Conservation (phyloP, 495 filamentous ascomycete genomes). For the Penicillium dipodomyicola region DNA sequence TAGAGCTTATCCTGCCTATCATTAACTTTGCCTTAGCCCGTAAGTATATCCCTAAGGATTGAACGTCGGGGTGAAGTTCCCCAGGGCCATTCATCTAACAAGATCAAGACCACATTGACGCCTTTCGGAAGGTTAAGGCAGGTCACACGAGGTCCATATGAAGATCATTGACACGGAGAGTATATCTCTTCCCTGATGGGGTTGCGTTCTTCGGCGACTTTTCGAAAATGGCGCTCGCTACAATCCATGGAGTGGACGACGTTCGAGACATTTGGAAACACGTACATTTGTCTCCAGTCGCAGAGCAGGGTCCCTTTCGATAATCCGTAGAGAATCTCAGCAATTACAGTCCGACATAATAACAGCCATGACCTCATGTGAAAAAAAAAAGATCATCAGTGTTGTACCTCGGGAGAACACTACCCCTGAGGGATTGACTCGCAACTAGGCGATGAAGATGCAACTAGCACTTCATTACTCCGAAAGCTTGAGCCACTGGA, state of each 20-base stretch:
- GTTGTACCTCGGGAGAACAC: not conserved
- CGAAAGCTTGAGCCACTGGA: not conserved
- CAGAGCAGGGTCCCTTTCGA: not conserved
- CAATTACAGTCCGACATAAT: not conserved
- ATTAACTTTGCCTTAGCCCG: not conserved
- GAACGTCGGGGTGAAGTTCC: not conserved
- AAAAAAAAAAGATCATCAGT: not conserved
- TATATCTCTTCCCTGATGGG: slow-evolving; percentile 1
- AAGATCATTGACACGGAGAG: not conserved
- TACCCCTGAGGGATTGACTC: not conserved
- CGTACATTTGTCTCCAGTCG: not conserved
- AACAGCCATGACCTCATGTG: not conserved
- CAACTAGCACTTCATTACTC: not conserved
- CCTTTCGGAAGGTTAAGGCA: not conserved
- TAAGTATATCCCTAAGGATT: not conserved
- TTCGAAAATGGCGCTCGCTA: not conserved
- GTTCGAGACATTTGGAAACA: not conserved
- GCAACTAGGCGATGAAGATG: not conserved
- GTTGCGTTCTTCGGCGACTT: slow-evolving; percentile 8
- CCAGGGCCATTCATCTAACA: not conserved
- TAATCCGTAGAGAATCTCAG: not conserved
- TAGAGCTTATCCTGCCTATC: slow-evolving; percentile 1
- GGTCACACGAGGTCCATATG: slow-evolving; percentile 1
- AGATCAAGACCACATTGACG: not conserved
- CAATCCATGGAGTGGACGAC: not conserved